These are phyloP conservation scores for Cicer pinnatifidum DNA, from an alignment of 306 rosid genomes.

Conservation along the genomic window DNA sequence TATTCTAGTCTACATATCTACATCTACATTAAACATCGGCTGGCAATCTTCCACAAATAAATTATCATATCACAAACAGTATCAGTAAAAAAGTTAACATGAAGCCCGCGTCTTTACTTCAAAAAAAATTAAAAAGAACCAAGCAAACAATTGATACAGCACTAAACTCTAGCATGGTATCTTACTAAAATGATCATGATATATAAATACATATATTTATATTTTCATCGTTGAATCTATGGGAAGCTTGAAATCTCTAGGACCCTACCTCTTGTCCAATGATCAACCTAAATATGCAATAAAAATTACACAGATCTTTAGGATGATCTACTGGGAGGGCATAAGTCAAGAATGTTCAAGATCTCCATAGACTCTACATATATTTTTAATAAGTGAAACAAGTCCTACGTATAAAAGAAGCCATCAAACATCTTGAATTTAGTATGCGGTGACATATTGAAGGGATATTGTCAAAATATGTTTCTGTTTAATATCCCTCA, in stretches of 20 bases:
- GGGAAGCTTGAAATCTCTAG: conserved; percentile 4
- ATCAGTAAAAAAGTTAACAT: not conserved
- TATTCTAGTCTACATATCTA: conserved; percentile 9
- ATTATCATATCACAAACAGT: conserved; percentile 7
- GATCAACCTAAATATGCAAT: conserved; percentile 13
- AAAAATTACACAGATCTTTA: conserved; percentile 4
- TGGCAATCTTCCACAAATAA: conserved; percentile 14
- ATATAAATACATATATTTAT: not conserved
- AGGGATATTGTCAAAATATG: not conserved
- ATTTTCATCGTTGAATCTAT: not conserved
- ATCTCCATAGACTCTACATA: conserved; percentile 2
- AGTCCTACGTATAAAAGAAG: conserved; percentile 2
- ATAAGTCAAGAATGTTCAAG: not conserved
- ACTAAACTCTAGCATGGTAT: conserved; percentile 11
- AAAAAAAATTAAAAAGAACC: not conserved
- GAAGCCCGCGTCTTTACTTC: not conserved
- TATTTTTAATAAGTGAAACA: conserved; percentile 25
- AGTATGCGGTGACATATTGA: conserved; percentile 13
- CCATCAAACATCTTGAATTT: conserved; percentile 24
- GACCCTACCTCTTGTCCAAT: conserved; percentile 1
- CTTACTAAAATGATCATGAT: conserved; percentile 11
- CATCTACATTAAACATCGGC: not conserved
- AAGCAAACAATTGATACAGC: conserved; percentile 3
- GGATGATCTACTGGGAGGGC: not conserved
- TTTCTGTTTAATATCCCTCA: too few relatives aligned